A percentile compares a stretch with the other conserved stretches of the same genome.
Conservation (phyloP, 495 filamentous ascomycete species). For the Jackrogersella minutella region DNA sequence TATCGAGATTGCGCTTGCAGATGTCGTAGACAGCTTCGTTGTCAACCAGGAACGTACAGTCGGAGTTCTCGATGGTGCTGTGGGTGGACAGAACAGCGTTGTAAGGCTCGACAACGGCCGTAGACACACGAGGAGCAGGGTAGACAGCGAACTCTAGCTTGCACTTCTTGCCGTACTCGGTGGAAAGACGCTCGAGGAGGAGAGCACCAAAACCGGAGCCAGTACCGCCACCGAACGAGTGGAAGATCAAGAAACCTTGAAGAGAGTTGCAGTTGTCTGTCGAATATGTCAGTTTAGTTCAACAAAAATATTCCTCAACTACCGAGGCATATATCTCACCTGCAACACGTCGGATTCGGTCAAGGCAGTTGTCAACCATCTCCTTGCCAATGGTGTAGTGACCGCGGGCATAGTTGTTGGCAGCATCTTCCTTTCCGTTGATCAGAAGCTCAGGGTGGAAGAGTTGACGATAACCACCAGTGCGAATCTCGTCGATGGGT, state of each 20-base stretch:
- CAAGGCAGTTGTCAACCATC: conserved; percentile 81
- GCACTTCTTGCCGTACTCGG: conserved; percentile 93
- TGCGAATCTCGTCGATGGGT: conserved; percentile 91
- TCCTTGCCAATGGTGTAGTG: conserved; percentile 96
- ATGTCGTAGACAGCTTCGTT: conserved; percentile 95
- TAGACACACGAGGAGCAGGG: conserved; percentile 84
- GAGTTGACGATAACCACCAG: conserved; percentile 80
- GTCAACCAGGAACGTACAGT: conserved; percentile 92
- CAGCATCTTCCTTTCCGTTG: conserved; percentile 92
- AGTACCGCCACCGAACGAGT: conserved; percentile 92
- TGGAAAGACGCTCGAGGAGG: conserved; percentile 84
- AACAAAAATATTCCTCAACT: background rate
- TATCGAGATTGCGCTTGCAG: conserved; percentile 87
- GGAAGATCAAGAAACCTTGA: conserved; percentile 92
- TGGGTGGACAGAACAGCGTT: conserved; percentile 91
- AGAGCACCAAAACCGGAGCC: conserved; percentile 91
- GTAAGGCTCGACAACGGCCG: conserved; percentile 92
- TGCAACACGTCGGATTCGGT: conserved; percentile 83
- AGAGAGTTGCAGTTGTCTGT: conserved; percentile 89
- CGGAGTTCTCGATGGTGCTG: conserved; percentile 92
- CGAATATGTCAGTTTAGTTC: conserved; percentile 32
- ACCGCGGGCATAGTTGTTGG: conserved; percentile 94
- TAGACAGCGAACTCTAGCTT: conserved; percentile 94
- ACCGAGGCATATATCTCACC: conserved; percentile 58
- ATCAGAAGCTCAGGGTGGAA: conserved; percentile 91